These are phyloP conservation scores for Pleurotus eryngii DNA, from an alignment of 768 basidiomycete species.

Conservation along the genomic window DNA sequence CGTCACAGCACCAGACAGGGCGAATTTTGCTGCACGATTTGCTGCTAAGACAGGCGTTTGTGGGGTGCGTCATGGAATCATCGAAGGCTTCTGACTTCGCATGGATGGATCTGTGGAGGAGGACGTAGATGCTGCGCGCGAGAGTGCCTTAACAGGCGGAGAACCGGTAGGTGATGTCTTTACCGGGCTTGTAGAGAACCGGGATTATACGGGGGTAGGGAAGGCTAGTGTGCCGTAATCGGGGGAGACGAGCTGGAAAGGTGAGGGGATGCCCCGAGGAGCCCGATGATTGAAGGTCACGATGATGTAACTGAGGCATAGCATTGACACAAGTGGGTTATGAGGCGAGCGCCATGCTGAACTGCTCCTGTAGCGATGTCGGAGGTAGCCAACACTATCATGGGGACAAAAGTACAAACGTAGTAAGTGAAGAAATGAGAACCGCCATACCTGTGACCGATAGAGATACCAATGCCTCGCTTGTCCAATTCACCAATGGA, in stretches of 20 bases:
- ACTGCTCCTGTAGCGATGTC: slow-evolving; percentile 71
- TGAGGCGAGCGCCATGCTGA: slow-evolving; percentile 70
- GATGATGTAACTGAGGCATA: slow-evolving; percentile 87
- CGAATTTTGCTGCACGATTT: slow-evolving; percentile 9
- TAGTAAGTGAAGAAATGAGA: neutral
- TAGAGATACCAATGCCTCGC: slow-evolving; percentile 75
- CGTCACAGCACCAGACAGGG: slow-evolving; percentile 16
- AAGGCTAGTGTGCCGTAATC: slow-evolving; percentile 10
- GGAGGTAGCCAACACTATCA: slow-evolving; percentile 68
- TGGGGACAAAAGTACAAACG: neutral
- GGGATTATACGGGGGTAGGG: slow-evolving; percentile 1
- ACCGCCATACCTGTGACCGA: slow-evolving; percentile 73
- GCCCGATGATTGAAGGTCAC: slow-evolving; percentile 88
- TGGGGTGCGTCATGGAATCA: slow-evolving; percentile 54
- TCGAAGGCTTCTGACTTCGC: slow-evolving; percentile 59
- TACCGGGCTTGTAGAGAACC: neutral
- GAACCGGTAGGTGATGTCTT: slow-evolving; percentile 1
- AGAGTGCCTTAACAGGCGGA: slow-evolving; percentile 14
- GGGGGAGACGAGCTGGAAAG: slow-evolving; percentile 41
- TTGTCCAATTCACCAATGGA: slow-evolving; percentile 56
- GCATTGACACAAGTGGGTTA: slow-evolving; percentile 94
- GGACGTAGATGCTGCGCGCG: neutral
- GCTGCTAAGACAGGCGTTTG: slow-evolving; percentile 36
- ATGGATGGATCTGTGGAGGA: slow-evolving; percentile 1
- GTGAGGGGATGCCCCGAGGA: slow-evolving; percentile 75